Evolutionary conservation across 306 rosid genomes (phyloP).

Genomic region (Pterocarpus macrocarpus): DNA sequence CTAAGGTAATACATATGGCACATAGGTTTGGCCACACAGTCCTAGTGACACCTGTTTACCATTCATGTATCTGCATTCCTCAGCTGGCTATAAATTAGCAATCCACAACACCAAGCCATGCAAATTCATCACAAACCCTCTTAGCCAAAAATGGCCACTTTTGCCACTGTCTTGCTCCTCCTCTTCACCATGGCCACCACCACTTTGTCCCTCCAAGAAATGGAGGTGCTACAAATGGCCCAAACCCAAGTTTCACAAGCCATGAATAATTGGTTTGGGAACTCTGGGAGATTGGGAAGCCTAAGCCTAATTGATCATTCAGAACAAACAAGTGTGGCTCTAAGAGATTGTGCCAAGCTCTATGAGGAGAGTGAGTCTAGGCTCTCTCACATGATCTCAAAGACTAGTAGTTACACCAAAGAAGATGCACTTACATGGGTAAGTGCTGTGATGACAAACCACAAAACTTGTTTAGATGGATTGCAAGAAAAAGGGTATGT

Average conservation of each 20-base stretch:
- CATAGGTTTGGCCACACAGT: conserved; percentile 17
- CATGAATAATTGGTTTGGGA: conserved; percentile 48
- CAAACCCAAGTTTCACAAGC: conserved; percentile 49
- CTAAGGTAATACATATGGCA: conserved; percentile 27
- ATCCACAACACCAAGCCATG: conserved; percentile 51
- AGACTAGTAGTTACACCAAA: conserved; percentile 21
- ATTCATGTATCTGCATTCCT: conserved; percentile 58
- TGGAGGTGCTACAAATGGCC: conserved; percentile 50
- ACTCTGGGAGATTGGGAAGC: conserved; percentile 8
- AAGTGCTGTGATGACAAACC: conserved; percentile 64
- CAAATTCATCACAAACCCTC: conserved; percentile 29
- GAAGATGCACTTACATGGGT: conserved; percentile 67
- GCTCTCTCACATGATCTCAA: conserved; percentile 49
- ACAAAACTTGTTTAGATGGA: conserved; percentile 65
- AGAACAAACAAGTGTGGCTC: conserved; percentile 31
- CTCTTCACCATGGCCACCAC: conserved; percentile 37
- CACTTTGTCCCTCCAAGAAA: conserved; percentile 47
- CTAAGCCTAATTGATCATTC: background rate
- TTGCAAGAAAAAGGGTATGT: conserved; percentile 55
- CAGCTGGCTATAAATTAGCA: conserved; percentile 56
- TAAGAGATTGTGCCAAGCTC: conserved; percentile 66
- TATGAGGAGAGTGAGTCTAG: conserved; percentile 65
- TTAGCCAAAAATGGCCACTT: conserved; percentile 51
- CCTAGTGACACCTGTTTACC: conserved; percentile 56
- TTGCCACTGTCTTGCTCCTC: conserved; percentile 45